phyloP scores from a whole-genome alignment of 78 protist species.

The Dictyostelium capitatum region DNA sequence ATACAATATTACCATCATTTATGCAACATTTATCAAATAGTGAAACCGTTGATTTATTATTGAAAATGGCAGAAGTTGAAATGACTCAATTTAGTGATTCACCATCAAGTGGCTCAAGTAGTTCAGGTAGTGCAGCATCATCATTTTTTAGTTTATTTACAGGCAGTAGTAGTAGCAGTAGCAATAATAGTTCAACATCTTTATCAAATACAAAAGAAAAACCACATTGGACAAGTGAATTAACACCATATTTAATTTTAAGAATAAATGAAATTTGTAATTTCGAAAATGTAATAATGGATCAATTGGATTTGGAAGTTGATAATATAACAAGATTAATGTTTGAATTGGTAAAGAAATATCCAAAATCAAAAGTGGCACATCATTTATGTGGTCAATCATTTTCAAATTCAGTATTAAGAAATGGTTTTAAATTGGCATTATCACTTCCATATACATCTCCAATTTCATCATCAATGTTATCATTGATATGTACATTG shows the following conservation, averaged over 20 bases:
- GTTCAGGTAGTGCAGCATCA: background rate
- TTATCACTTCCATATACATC: slow-evolving; percentile 24
- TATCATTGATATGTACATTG: slow-evolving; percentile 13
- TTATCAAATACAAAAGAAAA: background rate
- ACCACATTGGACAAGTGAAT: slow-evolving; percentile 62
- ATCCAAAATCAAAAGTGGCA: slow-evolving; percentile 67
- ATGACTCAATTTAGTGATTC: slow-evolving; percentile 36
- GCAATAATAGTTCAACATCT: background rate
- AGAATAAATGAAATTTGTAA: slow-evolving; percentile 55
- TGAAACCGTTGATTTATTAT: slow-evolving; percentile 43
- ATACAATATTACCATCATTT: slow-evolving; percentile 39
- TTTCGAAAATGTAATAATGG: slow-evolving; percentile 19
- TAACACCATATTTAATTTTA: slow-evolving; percentile 57
- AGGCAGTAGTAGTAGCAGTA: background rate
- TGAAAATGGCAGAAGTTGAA: slow-evolving; percentile 70
- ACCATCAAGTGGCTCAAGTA: background rate
- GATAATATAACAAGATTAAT: slow-evolving; percentile 46
- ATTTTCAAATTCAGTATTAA: slow-evolving; percentile 31
- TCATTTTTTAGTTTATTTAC: slow-evolving; percentile 32
- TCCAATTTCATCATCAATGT: slow-evolving; percentile 30
- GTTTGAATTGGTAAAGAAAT: slow-evolving; percentile 40
- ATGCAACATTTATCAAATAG: slow-evolving; percentile 31
- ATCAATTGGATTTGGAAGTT: slow-evolving; percentile 33
- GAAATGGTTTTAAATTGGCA: slow-evolving; percentile 40
- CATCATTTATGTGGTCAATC: slow-evolving; percentile 72